These are phyloP conservation scores for Paramyrothecium roridum DNA, from an alignment of 2,329 filamentous ascomycete genomes.

Conservation along the genomic window DNA sequence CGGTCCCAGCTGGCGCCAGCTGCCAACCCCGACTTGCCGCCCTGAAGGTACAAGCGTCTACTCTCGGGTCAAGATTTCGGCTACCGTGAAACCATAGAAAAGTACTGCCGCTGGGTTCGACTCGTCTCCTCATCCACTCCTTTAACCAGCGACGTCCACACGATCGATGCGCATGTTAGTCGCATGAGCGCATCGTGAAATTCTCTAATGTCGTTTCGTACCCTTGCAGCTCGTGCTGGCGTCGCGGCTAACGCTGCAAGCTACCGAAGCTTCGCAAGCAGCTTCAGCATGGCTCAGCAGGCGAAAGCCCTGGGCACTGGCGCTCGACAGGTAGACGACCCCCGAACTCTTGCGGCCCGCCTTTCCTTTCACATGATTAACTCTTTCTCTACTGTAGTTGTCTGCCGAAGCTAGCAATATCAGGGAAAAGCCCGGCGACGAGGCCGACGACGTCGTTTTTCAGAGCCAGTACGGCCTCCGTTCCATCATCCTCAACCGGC, in stretches of 20 bases:
- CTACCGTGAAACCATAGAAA: slow-evolving; percentile 23
- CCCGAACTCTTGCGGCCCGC: background rate
- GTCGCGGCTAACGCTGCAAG: slow-evolving; percentile 43
- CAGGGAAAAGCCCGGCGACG: slow-evolving; percentile 64
- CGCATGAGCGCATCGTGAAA: slow-evolving; percentile 32
- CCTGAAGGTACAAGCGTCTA: background rate
- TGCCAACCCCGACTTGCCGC: background rate
- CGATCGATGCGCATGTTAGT: slow-evolving; percentile 29
- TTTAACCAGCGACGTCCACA: slow-evolving; percentile 5
- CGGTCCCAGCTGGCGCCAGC: background rate
- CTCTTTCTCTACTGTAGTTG: slow-evolving; percentile 21
- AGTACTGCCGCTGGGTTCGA: slow-evolving; percentile 24
- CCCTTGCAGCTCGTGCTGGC: slow-evolving; percentile 51
- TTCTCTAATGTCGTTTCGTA: slow-evolving; percentile 55
- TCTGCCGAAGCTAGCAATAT: slow-evolving; percentile 32
- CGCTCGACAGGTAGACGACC: slow-evolving; percentile 21
- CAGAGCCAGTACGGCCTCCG: slow-evolving; percentile 84
- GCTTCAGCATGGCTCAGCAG: slow-evolving; percentile 71
- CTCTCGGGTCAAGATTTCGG: background rate
- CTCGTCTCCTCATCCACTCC: slow-evolving; percentile 9
- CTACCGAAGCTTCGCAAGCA: slow-evolving; percentile 37
- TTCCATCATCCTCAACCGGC: slow-evolving; percentile 90
- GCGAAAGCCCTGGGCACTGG: slow-evolving; percentile 66
- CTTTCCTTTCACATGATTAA: slow-evolving; percentile 1
- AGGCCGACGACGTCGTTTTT: slow-evolving; percentile 90